phyloP scores from a whole-genome alignment of 192 early-diverging fungal species.

The Gonapodya prolifera region DNA sequence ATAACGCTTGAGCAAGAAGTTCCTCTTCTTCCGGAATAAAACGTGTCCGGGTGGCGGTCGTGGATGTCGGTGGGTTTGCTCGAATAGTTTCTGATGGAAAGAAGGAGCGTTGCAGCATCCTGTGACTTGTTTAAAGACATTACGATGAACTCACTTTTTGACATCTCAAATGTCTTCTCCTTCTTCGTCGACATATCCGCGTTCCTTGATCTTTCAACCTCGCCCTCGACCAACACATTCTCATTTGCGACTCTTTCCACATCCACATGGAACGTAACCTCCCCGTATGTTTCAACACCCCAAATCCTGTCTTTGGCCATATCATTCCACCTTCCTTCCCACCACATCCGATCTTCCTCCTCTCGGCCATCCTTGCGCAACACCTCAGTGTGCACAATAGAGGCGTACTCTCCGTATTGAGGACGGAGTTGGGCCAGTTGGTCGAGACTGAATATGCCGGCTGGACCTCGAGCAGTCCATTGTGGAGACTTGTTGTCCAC shows the following conservation, averaged over 20 bases:
- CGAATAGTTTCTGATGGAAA: no score
- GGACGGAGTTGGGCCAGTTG: neutral
- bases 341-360: neutral
- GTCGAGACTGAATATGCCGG: neutral
- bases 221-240: no score
- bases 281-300: neutral
- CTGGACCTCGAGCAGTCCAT: neutral
- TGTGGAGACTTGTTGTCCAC: neutral
- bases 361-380: neutral
- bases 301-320: neutral
- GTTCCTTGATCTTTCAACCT: no score
- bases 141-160: neutral
- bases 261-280: neutral
- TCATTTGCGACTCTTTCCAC: neutral
- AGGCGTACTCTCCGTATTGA: neutral
- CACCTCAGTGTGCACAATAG: neutral
- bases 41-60: neutral
- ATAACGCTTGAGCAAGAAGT: neutral
- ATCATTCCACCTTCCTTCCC: neutral
- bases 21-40: neutral
- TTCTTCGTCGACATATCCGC: neutral
- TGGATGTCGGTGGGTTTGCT: neutral
- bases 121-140: no score
- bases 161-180: neutral
- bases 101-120: no score